Evolutionary conservation across 2,329 filamentous ascomycete species (phyloP), one percentile per base, ranked within the genome.

Genomic region (Colletotrichum scovillei): DNA sequence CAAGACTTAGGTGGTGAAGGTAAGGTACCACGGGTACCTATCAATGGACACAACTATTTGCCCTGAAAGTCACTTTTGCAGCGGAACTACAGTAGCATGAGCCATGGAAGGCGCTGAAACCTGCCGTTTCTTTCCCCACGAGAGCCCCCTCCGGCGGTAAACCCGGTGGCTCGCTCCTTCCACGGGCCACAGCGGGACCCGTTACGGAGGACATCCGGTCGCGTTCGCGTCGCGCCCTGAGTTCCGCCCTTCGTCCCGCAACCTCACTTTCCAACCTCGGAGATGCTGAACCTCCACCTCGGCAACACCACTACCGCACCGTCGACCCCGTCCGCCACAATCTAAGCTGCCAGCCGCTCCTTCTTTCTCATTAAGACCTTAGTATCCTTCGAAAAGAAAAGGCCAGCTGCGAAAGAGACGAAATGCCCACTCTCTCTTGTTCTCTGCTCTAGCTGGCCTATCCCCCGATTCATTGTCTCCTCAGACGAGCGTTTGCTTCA

Each of bases 221-320:
- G 63, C 66, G 67, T 73, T 49, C 70, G 67, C 70, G 70, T 72
- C 70, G 66, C 66, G 67, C 56, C 49, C 38, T 42, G 38, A 38
- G 49, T 42, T 32, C n/a, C 63, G 63, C 63, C 32, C 53, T 35
- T 58, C 53, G 55, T 59, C 63, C 68, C 53, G 68, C 68, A 66
- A 67, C 63, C 16, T 67, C 68, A 55, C 68, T 8, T 42, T 58
- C 64, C 63, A 70, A 67, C 58, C 30, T 72, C 53, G 65, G 66
- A 38, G 53, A 32, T 72, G 30, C 42, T 60, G 52, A 58, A 58
- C 58, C 38, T 63, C 69, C 63, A 46, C 22, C 56, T 32, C 32
- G n/a, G 30, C 58, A 8, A 26, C 57, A 28, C 59, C 57, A 22
- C 26, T 28, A 58, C 24, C 49, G n/a, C 60, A 63, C 32, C 28